These are phyloP conservation scores for Thymus quinquecostatus DNA, from an alignment of 257 asterid species.

Conservation along the genomic window DNA sequence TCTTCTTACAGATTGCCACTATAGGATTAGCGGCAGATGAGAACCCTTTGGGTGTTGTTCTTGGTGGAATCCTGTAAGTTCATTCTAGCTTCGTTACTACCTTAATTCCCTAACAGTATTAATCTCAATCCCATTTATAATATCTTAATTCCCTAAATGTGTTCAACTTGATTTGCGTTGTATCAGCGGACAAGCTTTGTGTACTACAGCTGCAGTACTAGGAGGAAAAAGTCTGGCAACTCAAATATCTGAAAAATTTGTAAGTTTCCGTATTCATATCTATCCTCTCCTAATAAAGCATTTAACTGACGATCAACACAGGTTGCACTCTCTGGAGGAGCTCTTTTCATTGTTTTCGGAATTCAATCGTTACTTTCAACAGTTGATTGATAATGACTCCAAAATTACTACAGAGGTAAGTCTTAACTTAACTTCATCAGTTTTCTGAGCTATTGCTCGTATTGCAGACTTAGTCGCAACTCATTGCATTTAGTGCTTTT, in stretches of 20 bases:
- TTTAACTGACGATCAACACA: conserved; percentile 34
- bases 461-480: neutral
- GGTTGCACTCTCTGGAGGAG: conserved; percentile 92
- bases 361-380: conserved; percentile 89
- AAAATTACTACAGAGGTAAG: conserved; percentile 39
- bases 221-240: conserved; percentile 95
- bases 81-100: conserved; percentile 14
- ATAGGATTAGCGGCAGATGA: conserved; percentile 99
- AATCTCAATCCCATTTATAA: neutral
- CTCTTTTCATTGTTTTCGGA: conserved; percentile 90
- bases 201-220: conserved; percentile 92
- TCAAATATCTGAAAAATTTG: conserved; percentile 87
- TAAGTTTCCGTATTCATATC: conserved; percentile 40
- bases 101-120: neutral
- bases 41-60: conserved; percentile 98
- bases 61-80: conserved; percentile 96
- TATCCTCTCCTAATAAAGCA: conserved; percentile 7
- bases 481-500: conserved; percentile 16
- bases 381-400: conserved; percentile 47
- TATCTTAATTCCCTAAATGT: conserved; percentile 10
- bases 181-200: conserved; percentile 92
- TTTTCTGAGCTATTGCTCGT: neutral
- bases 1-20: conserved; percentile 76
- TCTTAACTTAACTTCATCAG: conserved; percentile 15
- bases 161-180: conserved; percentile 34